phyloP scores from a whole-genome alignment of 139 green algal species.

The Monoraphidium neglectum region DNA sequence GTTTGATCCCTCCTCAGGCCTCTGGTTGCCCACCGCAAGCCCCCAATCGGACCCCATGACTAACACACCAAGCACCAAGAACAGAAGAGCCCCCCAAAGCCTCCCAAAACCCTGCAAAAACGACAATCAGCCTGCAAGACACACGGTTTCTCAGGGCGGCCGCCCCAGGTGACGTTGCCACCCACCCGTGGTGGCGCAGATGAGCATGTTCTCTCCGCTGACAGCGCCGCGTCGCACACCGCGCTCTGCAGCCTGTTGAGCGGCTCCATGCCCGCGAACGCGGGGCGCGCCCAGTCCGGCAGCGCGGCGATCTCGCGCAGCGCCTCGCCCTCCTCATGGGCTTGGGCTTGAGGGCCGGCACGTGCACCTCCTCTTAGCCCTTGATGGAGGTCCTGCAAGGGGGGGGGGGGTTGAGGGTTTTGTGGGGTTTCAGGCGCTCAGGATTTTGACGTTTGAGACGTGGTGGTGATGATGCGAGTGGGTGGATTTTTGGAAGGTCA shows the following conservation, averaged over 20 bases:
- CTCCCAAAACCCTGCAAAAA: not conserved
- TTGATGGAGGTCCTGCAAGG: constrained; percentile 59
- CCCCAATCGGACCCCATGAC: too few species aligned
- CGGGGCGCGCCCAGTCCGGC: constrained; percentile 90
- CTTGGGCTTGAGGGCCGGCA: constrained; percentile 94
- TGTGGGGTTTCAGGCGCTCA: too few species aligned
- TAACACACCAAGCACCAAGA: too few species aligned
- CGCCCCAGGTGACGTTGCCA: too few species aligned
- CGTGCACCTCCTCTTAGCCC: constrained; percentile 97
- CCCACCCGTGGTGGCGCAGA: constrained; percentile 59
- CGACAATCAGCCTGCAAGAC: too few species aligned
- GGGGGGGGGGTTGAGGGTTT: too few species aligned
- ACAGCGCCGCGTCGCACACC: constrained; percentile 89
- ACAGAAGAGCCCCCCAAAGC: too few species aligned
- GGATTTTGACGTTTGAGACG: too few species aligned
- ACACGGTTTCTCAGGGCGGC: too few species aligned
- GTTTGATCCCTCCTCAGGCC: too few species aligned
- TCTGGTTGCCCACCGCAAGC: too few species aligned
- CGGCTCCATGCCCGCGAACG: constrained; percentile 87
- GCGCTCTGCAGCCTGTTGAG: constrained; percentile 94
- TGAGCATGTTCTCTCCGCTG: constrained; percentile 93
- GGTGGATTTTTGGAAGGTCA: constrained; percentile 1
- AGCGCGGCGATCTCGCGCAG: constrained; percentile 79
- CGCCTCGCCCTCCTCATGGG: constrained; percentile 81
- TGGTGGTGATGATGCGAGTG: not conserved